Base-by-base conservation (phyloP, 192 early-diverging fungal species). In the Coemansia sp. region DNA sequence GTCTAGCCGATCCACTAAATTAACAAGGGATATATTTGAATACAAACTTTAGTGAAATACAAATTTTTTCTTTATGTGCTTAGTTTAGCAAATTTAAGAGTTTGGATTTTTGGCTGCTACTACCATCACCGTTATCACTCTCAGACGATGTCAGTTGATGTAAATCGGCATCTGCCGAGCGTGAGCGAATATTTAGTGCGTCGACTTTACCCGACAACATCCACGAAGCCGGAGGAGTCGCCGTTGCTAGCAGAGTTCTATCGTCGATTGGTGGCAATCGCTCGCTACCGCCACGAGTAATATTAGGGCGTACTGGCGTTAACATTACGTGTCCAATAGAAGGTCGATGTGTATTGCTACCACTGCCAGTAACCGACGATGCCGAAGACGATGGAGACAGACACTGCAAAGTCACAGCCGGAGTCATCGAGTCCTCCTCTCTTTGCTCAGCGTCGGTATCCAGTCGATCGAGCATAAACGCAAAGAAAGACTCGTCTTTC, bases 1-100 rank as follows among this genome's bases (percentile, higher is more conserved):
- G 79, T 4, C 57, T 82, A 13, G 74, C 79, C 0, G 79, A 82
- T 38, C 79, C 79, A 6, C 68, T 82, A 2, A 82, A 68, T 39
- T 82, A 76, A 39, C 11, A 7, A 7, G 33, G 33, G 33, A 7
- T 0, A 19, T 19, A 49, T 10, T 39, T 61, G 9, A 61, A 61
- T 61, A 61, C 59, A 61, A 3, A 10, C 13, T 1, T 1, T 26
- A 26, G 39, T 55, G 35, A 26, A 26, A 37, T 37, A 37, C 35
- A 37, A 37, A 8, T 37, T 37, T 6, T 37, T 37, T 26, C 14
- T 23, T 23, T 13, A 5, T 16, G 19, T 66, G 35, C 9, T 65
- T 67, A 77, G 63, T 77, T 77, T 11, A 77, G 67, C n/a, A 77
- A 39, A 32, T 72, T 46, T 39, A 60, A 44, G 28, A 77, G 63